Conservation (phyloP, 257 asterid species). For the Nicotiana obtusifolia region DNA sequence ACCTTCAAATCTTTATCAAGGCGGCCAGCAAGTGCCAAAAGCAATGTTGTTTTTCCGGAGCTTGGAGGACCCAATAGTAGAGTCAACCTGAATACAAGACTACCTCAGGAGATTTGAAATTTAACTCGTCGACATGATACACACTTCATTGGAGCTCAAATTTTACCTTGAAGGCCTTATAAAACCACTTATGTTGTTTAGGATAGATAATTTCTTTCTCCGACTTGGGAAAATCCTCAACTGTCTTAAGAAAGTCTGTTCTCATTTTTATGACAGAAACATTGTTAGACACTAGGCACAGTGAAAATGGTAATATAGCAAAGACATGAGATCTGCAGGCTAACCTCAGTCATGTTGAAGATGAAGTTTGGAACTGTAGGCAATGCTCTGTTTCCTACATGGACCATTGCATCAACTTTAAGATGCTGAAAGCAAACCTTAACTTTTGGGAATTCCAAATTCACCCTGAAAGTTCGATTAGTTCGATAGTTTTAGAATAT, state of each 20-base stretch:
- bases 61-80: conserved; percentile 82
- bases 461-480: conserved; percentile 32
- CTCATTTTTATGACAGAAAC: conserved; percentile 11
- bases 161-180: conserved; percentile 57
- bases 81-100: conserved; percentile 44
- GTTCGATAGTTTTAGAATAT: background rate
- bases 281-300: conserved; percentile 16
- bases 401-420: conserved; percentile 57
- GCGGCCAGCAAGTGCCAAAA: conserved; percentile 76
- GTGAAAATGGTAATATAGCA: background rate
- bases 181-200: conserved; percentile 54
- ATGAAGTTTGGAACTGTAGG: conserved; percentile 72
- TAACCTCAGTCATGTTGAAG: conserved; percentile 68
- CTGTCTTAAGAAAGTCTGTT: conserved; percentile 51
- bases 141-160: conserved; percentile 3
- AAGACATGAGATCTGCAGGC: background rate
- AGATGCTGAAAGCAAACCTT: conserved; percentile 62
- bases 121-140: background rate
- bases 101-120: background rate
- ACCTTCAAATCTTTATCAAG: conserved; percentile 60
- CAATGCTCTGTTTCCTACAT: conserved; percentile 67
- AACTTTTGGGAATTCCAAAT: conserved; percentile 58
- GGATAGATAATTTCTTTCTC: conserved; percentile 42
- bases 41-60: conserved; percentile 86
- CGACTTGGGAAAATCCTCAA: conserved; percentile 48